Base-by-base conservation (phyloP, 108 stramenopile genomes). In the Parmales sp. region DNA sequence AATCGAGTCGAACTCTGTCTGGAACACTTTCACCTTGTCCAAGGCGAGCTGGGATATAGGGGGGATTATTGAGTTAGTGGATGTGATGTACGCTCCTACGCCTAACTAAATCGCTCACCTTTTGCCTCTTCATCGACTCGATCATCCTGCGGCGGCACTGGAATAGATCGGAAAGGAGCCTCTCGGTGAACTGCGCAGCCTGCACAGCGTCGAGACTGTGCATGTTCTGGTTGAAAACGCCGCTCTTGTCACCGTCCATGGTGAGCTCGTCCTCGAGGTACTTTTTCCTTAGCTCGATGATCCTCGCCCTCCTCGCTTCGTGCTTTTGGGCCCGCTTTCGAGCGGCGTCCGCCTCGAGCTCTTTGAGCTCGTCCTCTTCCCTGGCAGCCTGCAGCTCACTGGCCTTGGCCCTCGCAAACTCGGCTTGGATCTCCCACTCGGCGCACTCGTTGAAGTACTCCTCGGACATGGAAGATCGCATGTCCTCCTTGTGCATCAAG, bases 381-480 rank as follows among this genome's bases (percentile, higher is more conserved):
- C 54, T 28, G 13, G 54, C 54, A 20, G 54, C 31, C 54, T 60
- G 54, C n/a, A 60, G 54, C 54, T 60, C 54, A 6, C 16, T 34
- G 16, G 54, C 54, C 54, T 60, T 60, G 2, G 54, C 54, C 31
- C 54, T 28, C 13, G 54, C 54, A 4, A 13, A 28, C 54, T 60
- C 54, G n/a, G 54, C 54, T 11, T 60, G 13, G 31, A 60, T 34
- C 54, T 60, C 54, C 54, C 54, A 60, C 25, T 19, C 54, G 16
- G 29, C 54, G 54, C 54, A 60, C 54, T 60, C 54, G 31, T 34
- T 60, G 31, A 60, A 60, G 54, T 19, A 60, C 54, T 60, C 54
- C 31, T 60, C 54, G 2, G 13, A 16, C 31, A 60, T 28, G 11
- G 54, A 60, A 34, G 54, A 60, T 16, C 54, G 13, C 16, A 60